Percentiles rank a stretch among this genome's conserved stretches.
Evolutionary conservation across 176 grass and related monocot species (phyloP).

Genomic region (barley (Hordeum vulgare)): DNA sequence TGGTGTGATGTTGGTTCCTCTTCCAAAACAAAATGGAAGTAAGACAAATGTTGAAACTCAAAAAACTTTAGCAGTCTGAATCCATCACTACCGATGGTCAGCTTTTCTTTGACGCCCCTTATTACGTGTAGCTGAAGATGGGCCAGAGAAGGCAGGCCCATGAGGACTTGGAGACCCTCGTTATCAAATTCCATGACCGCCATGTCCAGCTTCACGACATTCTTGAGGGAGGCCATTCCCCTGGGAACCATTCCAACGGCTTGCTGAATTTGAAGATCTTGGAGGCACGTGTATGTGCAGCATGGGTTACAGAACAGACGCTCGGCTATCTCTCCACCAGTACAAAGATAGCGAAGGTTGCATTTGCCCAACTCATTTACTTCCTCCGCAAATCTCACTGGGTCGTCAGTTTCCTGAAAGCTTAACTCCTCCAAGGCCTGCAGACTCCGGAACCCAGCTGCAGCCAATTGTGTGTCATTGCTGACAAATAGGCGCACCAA

Average conservation of each 20-base stretch:
- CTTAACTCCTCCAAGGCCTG: too few species aligned
- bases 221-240: neutral
- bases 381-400: neutral
- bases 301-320: neutral
- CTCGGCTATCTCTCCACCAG: too few species aligned
- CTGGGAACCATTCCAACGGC: rapidly evolving
- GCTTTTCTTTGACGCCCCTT: too few species aligned
- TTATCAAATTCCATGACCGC: rapidly evolving
- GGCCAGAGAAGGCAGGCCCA: neutral
- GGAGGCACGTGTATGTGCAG: neutral
- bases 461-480: too few species aligned
- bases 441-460: too few species aligned
- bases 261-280: neutral
- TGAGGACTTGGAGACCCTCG: neutral
- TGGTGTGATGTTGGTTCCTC: too few species aligned
- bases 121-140: neutral
- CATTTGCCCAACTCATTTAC: neutral
- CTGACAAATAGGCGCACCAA: neutral
- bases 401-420: neutral
- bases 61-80: too few species aligned
- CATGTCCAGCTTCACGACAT: neutral
- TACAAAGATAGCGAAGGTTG: too few species aligned
- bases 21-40: too few species aligned
- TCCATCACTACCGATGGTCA: too few species aligned
- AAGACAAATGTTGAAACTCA: neutral